Percentiles rank a stretch among this genome's conserved stretches.
These are phyloP conservation scores for Phytophthora megakarya DNA, from an alignment of 352 stramenopile genomes.

Conservation along the genomic window DNA sequence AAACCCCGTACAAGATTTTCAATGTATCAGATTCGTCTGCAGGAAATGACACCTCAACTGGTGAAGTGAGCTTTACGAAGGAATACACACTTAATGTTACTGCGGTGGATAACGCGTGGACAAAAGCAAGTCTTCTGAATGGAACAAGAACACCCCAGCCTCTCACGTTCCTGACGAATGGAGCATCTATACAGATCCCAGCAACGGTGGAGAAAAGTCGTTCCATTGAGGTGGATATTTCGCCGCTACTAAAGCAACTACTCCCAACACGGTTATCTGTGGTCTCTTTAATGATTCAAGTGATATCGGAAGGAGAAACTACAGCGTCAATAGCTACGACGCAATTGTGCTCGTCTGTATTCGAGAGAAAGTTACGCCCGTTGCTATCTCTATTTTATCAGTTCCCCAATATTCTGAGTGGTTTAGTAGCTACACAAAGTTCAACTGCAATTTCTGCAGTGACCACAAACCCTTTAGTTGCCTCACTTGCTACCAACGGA, in stretches of 20 bases:
- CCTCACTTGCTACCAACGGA: constrained; percentile 38
- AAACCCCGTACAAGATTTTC: constrained; percentile 76
- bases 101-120: constrained; percentile 59
- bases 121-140: constrained; percentile 26
- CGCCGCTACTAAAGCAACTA: constrained; percentile 42
- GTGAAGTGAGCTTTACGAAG: constrained; percentile 44
- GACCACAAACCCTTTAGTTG: constrained; percentile 8
- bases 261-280: constrained; percentile 47
- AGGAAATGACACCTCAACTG: background rate
- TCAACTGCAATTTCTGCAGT: constrained; percentile 29
- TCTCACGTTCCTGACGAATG: constrained; percentile 28
- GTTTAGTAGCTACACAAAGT: constrained; percentile 40
- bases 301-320: constrained; percentile 40
- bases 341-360: constrained; percentile 68
- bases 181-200: constrained; percentile 39
- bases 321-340: constrained; percentile 39
- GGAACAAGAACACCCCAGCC: constrained; percentile 10
- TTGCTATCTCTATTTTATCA: constrained; percentile 45
- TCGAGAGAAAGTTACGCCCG: constrained; percentile 59
- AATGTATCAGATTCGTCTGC: constrained; percentile 40
- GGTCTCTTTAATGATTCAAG: constrained; percentile 56
- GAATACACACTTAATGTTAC: constrained; percentile 53
- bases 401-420: constrained; percentile 52
- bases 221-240: constrained; percentile 59
- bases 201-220: constrained; percentile 55